Evolutionary conservation across 129 eudicot species (phyloP).

Genomic region (Rutidosis leptorrhynchoides): DNA sequence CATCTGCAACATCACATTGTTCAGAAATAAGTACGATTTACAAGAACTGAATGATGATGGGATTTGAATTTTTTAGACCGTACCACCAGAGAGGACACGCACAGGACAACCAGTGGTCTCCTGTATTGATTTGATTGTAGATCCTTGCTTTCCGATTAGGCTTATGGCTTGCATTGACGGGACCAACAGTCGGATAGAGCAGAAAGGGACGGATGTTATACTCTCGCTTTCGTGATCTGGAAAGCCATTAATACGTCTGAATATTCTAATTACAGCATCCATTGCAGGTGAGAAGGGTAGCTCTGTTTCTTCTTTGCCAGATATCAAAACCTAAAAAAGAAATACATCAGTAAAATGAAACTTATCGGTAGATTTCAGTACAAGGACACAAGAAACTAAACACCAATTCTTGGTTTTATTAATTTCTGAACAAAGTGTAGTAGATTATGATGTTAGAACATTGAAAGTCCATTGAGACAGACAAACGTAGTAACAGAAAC

Average conservation of each 20-base stretch:
- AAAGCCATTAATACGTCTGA: slow-evolving; percentile 65
- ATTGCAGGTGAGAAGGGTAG: slow-evolving; percentile 78
- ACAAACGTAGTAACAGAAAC: neutral
- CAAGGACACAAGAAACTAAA: neutral
- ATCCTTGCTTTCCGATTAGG: slow-evolving; percentile 83
- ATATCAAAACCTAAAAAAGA: slow-evolving; percentile 55
- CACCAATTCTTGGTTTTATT: no score
- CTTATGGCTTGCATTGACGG: slow-evolving; percentile 66
- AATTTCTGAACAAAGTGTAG: no score
- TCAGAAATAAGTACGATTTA: slow-evolving; percentile 4
- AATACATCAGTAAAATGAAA: slow-evolving; percentile 9
- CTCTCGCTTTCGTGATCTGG: slow-evolving; percentile 51
- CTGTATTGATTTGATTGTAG: slow-evolving; percentile 69
- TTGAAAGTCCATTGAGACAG: neutral
- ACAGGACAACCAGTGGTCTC: slow-evolving; percentile 69
- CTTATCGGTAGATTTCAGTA: neutral
- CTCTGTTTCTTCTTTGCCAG: slow-evolving; percentile 90
- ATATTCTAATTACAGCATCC: slow-evolving; percentile 75
- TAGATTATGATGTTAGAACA: neutral
- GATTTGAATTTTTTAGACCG: neutral
- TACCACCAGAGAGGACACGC: slow-evolving; percentile 72
- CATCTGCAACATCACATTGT: slow-evolving; percentile 44
- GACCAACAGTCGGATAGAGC: slow-evolving; percentile 61
- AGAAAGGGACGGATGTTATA: slow-evolving; percentile 40
- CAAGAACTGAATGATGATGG: neutral